Percentiles rank a stretch among this genome's conserved stretches.
phyloP scores from a whole-genome alignment of 129 eudicot species.

The Centaurea solstitialis region DNA sequence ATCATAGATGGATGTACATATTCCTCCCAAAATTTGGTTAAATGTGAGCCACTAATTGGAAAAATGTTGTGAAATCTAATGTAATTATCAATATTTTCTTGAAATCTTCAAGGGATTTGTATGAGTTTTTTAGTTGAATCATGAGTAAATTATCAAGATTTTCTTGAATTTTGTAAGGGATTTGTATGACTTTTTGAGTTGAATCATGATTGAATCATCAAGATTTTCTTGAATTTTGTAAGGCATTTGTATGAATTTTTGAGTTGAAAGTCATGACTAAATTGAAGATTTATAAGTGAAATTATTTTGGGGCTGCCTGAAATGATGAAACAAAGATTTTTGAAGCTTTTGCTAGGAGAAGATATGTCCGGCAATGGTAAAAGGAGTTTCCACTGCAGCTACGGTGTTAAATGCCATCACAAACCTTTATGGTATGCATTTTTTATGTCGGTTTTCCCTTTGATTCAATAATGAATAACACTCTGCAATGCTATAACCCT shows the following conservation, averaged over 20 bases:
- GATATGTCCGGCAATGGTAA: constrained; percentile 97
- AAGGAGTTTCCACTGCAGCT: constrained; percentile 87
- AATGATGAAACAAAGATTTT: constrained; percentile 93
- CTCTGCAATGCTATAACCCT: background rate
- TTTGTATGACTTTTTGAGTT: background rate
- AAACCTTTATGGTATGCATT: constrained; percentile 71
- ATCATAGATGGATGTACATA: background rate
- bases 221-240: too few species aligned
- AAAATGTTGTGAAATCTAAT: background rate
- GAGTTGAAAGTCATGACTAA: background rate
- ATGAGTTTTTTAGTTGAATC: too few species aligned
- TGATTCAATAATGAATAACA: background rate
- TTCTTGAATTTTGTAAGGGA: background rate
- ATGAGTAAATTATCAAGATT: background rate
- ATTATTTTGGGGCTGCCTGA: constrained; percentile 44
- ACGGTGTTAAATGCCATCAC: constrained; percentile 84
- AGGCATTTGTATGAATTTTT: too few species aligned
- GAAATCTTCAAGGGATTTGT: too few species aligned
- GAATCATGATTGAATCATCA: background rate
- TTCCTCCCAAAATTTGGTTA: too few species aligned
- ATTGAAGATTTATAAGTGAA: background rate
- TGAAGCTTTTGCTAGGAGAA: constrained; percentile 84
- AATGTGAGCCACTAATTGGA: too few species aligned
- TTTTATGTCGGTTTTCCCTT: background rate
- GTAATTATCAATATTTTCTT: too few species aligned